Conservation (phyloP, 164 flowering plant species). For the Sedum album region DNA sequence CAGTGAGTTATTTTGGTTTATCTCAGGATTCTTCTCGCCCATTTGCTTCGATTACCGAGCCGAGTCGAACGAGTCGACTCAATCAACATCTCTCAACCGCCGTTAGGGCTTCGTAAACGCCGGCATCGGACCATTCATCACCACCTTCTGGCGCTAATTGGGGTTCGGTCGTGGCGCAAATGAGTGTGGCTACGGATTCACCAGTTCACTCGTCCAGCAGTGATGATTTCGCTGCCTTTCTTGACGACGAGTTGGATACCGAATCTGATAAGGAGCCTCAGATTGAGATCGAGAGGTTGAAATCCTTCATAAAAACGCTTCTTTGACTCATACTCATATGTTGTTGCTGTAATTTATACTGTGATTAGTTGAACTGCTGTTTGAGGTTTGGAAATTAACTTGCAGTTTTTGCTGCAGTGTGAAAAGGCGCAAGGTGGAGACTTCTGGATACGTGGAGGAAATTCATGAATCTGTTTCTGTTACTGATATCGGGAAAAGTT, state of each 20-base stretch:
- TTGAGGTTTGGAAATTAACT: background rate
- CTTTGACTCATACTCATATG: too few relatives aligned
- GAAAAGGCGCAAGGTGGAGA: slow-evolving; percentile 33
- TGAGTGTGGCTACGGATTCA: slow-evolving; percentile 45
- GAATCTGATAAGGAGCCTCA: slow-evolving; percentile 17
- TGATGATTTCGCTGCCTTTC: slow-evolving; percentile 56
- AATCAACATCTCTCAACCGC: too few relatives aligned
- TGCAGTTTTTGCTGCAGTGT: slow-evolving; percentile 10
- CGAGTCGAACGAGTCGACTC: background rate
- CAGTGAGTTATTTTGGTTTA: too few relatives aligned
- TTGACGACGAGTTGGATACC: slow-evolving; percentile 36
- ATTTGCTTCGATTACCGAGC: background rate
- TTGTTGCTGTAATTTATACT: too few relatives aligned
- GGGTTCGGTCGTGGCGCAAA: slow-evolving; percentile 10
- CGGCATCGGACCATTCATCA: background rate
- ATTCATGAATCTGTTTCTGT: slow-evolving; percentile 17
- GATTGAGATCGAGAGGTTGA: slow-evolving; percentile 5
- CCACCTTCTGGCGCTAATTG: background rate
- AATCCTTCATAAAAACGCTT: too few relatives aligned
- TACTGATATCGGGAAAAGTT: slow-evolving; percentile 4
- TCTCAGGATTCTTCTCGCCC: too few relatives aligned
- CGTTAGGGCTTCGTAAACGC: too few relatives aligned
- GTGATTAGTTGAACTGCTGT: background rate
- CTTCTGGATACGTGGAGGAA: slow-evolving; percentile 14
- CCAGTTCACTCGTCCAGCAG: slow-evolving; percentile 55